phyloP scores from a whole-genome alignment of 129 eudicot genomes.

The Scalesia atractyloides region DNA sequence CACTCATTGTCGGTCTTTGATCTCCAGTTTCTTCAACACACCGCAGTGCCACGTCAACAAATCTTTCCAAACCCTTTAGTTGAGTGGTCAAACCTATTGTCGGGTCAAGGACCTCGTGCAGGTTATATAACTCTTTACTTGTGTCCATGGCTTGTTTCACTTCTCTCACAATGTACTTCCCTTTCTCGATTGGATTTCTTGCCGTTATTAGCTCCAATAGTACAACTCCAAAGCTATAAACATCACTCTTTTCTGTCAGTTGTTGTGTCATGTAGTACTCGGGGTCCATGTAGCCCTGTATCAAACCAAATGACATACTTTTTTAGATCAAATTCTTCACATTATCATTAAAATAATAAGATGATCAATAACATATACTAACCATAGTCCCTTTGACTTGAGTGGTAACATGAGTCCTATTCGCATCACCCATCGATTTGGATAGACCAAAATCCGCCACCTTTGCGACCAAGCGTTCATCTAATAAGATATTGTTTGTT shows the following conservation, averaged over 20 bases:
- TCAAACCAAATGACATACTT: not conserved
- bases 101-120: conserved; percentile 55
- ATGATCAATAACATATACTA: conserved; percentile 11
- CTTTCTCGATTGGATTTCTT: conserved; percentile 65
- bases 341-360: not conserved
- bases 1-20: conserved; percentile 63
- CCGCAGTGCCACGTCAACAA: conserved; percentile 55
- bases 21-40: conserved; percentile 63
- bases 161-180: conserved; percentile 66
- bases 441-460: conserved; percentile 79
- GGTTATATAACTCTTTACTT: conserved; percentile 43
- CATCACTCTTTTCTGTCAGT: conserved; percentile 67
- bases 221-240: conserved; percentile 72
- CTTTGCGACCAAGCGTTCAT: conserved; percentile 63
- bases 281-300: conserved; percentile 65
- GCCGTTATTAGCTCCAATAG: conserved; percentile 66
- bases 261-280: conserved; percentile 63
- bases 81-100: conserved; percentile 38
- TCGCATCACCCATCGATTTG: conserved; percentile 40
- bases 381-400: conserved; percentile 81
- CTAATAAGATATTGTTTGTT: conserved; percentile 61
- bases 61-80: conserved; percentile 48
- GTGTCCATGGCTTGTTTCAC: conserved; percentile 59
- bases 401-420: conserved; percentile 56
- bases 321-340: not conserved